phyloP scores from a whole-genome alignment of 1,284 basidiomycete genomes.

The Ceratobasidium sp. region DNA sequence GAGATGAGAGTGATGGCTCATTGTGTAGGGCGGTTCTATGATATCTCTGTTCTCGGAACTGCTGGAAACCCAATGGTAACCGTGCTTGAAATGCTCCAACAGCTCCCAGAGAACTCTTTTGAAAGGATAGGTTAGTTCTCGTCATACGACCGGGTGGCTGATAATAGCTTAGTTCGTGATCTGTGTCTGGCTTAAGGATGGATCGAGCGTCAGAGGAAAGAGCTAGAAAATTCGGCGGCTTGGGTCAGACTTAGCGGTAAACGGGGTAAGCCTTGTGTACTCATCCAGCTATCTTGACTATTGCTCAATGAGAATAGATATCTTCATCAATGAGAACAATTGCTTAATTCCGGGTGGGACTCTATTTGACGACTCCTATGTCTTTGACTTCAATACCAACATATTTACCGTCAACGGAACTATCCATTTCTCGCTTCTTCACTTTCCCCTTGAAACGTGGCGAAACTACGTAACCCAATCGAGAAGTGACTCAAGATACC shows the following conservation, averaged over 20 bases:
- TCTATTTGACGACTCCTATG: not conserved
- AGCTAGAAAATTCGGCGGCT: not conserved
- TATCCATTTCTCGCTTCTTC: not conserved
- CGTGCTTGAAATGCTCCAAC: not conserved
- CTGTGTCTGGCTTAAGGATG: not conserved
- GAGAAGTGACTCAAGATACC: not conserved
- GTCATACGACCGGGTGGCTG: not conserved
- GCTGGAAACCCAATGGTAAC: not conserved
- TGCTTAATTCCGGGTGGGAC: not conserved
- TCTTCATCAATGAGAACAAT: conserved; percentile 9
- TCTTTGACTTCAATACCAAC: conserved; percentile 22
- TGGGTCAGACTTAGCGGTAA: not conserved
- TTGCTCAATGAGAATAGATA: not conserved
- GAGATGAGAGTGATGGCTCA: not conserved
- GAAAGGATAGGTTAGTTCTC: not conserved
- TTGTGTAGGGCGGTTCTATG: not conserved
- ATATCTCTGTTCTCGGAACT: not conserved
- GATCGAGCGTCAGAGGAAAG: not conserved
- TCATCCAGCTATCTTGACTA: not conserved
- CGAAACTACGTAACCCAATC: not conserved
- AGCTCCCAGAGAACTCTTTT: not conserved
- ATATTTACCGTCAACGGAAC: conserved; percentile 23
- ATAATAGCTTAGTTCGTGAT: too few relatives aligned
- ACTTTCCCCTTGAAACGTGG: not conserved
- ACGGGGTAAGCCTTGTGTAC: not conserved